Evolutionary conservation across 2,329 filamentous ascomycete species (phyloP).

Genomic region (Colletotrichum noveboracense): DNA sequence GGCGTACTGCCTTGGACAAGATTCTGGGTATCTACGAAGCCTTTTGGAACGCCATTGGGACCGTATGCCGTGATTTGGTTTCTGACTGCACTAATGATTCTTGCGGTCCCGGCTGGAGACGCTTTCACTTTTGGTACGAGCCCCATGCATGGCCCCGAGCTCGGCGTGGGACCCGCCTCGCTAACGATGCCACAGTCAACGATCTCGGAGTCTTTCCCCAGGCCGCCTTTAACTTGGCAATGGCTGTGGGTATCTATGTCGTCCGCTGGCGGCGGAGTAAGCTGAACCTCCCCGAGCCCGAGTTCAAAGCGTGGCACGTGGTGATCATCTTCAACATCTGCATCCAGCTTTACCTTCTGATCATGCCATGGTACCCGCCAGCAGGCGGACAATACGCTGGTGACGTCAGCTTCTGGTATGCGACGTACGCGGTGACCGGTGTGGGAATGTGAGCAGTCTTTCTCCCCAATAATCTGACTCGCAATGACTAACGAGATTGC

Average conservation of each 20-base stretch:
- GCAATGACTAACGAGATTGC: neutral
- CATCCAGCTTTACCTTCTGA: slow-evolving; percentile 65
- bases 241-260: slow-evolving; percentile 62
- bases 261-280: slow-evolving; percentile 60
- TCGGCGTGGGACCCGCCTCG: too few species aligned
- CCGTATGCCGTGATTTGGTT: slow-evolving; percentile 63
- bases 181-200: neutral
- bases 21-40: slow-evolving; percentile 67
- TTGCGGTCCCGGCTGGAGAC: slow-evolving; percentile 65
- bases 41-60: slow-evolving; percentile 66
- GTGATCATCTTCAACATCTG: slow-evolving; percentile 65
- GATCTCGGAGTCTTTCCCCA: slow-evolving; percentile 60
- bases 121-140: slow-evolving; percentile 64
- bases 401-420: slow-evolving; percentile 77
- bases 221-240: slow-evolving; percentile 60
- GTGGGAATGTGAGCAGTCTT: slow-evolving; percentile 60
- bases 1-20: slow-evolving; percentile 62
- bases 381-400: slow-evolving; percentile 62
- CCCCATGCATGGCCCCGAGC: neutral
- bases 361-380: slow-evolving; percentile 77
- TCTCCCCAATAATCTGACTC: neutral
- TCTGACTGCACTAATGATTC: slow-evolving; percentile 63
- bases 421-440: slow-evolving; percentile 69
- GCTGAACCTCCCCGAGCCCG: slow-evolving; percentile 50
- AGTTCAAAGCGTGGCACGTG: slow-evolving; percentile 65